A percentile compares a stretch with the other conserved stretches of the same genome.
phyloP scores from a whole-genome alignment of 352 stramenopile genomes.

The Globisporangium spinosum region DNA sequence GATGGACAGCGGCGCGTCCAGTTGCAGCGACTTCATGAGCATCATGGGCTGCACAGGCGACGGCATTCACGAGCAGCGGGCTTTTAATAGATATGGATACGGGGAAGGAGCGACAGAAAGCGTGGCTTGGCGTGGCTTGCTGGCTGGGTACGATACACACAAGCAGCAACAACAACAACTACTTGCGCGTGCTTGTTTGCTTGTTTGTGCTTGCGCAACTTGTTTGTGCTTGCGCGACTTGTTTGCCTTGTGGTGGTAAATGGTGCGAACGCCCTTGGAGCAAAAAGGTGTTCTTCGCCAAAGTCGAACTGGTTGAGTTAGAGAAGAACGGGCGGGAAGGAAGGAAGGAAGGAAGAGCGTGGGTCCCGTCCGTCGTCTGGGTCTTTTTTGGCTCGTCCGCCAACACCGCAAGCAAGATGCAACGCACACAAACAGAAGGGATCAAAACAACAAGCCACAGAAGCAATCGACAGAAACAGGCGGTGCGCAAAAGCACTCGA shows the following conservation, averaged over 20 bases:
- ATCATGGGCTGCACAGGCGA: constrained; percentile 24
- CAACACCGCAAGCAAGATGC: neutral
- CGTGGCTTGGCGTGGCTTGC: neutral
- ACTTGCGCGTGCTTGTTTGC: constrained; percentile 4
- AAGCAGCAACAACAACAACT: neutral
- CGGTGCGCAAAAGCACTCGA: neutral
- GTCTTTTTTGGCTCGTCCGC: constrained; percentile 8
- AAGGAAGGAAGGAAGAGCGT: neutral
- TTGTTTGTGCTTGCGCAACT: constrained; percentile 2
- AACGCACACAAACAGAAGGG: neutral
- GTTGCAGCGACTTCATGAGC: constrained; percentile 35
- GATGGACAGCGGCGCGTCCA: constrained; percentile 34
- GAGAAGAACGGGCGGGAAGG: constrained; percentile 4
- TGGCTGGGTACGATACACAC: constrained; percentile 8
- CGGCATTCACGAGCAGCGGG: constrained; percentile 1
- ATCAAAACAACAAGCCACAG: constrained; percentile 7
- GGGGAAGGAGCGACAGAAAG: neutral
- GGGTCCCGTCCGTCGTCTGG: neutral
- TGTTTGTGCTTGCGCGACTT: constrained; percentile 3
- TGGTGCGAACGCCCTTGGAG: constrained; percentile 16
- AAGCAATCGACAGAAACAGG: constrained; percentile 9
- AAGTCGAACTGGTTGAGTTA: constrained; percentile 25
- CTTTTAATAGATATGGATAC: constrained; percentile 13
- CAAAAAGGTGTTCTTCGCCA: constrained; percentile 22
- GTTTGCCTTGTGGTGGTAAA: constrained; percentile 9